Evolutionary conservation across 2,329 filamentous ascomycete genomes (phyloP).

Genomic region (Curvularia sp.): DNA sequence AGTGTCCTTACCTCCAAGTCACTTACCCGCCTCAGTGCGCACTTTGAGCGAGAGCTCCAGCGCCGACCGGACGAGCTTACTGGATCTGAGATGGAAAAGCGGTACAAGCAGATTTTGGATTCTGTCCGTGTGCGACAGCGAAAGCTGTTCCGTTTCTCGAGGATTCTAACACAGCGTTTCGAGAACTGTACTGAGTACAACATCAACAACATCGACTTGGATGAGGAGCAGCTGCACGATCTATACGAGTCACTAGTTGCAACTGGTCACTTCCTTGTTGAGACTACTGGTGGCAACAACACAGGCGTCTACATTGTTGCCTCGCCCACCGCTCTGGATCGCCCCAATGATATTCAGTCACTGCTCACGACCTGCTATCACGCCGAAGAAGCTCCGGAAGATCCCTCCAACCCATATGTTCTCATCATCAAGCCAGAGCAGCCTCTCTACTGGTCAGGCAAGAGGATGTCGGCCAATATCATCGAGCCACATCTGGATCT

Average conservation of each 20-base stretch:
- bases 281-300: conserved; percentile 72
- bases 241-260: conserved; percentile 82
- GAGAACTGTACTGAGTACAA: conserved; percentile 97
- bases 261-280: conserved; percentile 87
- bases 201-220: conserved; percentile 75
- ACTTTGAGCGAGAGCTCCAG: conserved; percentile 91
- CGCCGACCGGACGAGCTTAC: conserved; percentile 82
- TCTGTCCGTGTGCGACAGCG: conserved; percentile 95
- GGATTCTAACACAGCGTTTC: conserved; percentile 89
- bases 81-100: conserved; percentile 86
- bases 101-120: conserved; percentile 94
- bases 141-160: conserved; percentile 94
- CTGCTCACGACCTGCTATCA: conserved; percentile 83
- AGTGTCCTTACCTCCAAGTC: conserved; percentile 92
- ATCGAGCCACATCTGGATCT: conserved; percentile 83
- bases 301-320: conserved; percentile 80
- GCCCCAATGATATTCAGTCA: conserved; percentile 81
- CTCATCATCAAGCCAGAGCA: conserved; percentile 85
- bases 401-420: conserved; percentile 81
- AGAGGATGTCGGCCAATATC: conserved; percentile 73
- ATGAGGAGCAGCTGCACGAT: conserved; percentile 72
- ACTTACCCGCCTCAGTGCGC: conserved; percentile 82
- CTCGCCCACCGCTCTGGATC: conserved; percentile 76
- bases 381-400: conserved; percentile 72
- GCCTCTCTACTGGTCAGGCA: conserved; percentile 80